These are phyloP conservation scores for Trametes hirsuta DNA, from an alignment of 1,284 basidiomycete species.

Conservation along the genomic window DNA sequence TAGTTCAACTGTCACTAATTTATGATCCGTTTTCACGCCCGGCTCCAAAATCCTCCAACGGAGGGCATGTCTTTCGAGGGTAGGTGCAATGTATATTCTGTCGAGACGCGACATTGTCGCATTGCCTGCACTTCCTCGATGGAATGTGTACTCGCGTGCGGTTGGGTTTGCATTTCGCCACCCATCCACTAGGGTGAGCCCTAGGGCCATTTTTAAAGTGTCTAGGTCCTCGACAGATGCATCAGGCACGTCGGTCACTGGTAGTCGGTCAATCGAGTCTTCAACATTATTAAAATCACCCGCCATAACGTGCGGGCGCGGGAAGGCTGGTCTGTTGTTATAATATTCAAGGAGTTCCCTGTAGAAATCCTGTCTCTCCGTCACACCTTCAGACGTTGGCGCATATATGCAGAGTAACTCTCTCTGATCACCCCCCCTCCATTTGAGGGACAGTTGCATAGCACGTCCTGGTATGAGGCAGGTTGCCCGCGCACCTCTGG, in stretches of 20 bases:
- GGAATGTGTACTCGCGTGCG: conserved; percentile 31
- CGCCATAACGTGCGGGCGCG: conserved; percentile 36
- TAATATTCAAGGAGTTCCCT: conserved; percentile 25
- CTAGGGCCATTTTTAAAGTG: conserved; percentile 5
- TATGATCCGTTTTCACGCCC: conserved; percentile 7
- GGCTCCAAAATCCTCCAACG: conserved; percentile 24
- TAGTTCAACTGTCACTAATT: conserved; percentile 32
- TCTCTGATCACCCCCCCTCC: conserved; percentile 20
- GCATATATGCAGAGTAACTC: conserved; percentile 41
- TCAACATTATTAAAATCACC: conserved; percentile 47
- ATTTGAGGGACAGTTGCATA: conserved; percentile 8
- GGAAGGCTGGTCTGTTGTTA: conserved; percentile 7
- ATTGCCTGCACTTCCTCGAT: conserved; percentile 13
- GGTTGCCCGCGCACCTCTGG: not conserved
- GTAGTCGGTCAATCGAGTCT: conserved; percentile 21
- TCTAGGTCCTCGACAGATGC: not conserved
- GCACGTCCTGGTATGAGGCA: conserved; percentile 1
- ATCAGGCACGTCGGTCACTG: conserved; percentile 37
- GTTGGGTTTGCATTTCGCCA: conserved; percentile 39
- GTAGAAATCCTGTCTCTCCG: conserved; percentile 38
- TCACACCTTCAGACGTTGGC: conserved; percentile 30
- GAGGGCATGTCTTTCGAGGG: not conserved
- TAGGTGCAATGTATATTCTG: conserved; percentile 42
- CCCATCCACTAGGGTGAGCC: conserved; percentile 34
- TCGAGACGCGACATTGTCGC: conserved; percentile 38